Evolutionary conservation across 2,329 filamentous ascomycete species (phyloP).

Genomic region (Fusarium sp.): DNA sequence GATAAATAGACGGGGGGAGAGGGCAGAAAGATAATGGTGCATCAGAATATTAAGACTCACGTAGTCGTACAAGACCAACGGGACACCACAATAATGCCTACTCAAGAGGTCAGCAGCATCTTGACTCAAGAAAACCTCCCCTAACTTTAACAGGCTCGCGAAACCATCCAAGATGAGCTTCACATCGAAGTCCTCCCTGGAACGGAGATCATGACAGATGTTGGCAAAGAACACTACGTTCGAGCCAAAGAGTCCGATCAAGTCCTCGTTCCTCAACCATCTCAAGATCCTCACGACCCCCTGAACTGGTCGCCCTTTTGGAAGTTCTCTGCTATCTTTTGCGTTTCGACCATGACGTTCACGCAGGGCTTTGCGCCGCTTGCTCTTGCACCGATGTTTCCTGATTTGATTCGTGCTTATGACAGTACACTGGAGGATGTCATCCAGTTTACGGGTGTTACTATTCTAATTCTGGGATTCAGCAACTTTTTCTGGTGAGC

Average conservation of each 20-base stretch:
- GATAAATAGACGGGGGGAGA: not conserved
- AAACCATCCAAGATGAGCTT: conserved; percentile 30
- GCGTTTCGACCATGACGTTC: conserved; percentile 3
- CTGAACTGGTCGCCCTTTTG: conserved; percentile 7
- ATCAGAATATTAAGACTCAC: not conserved
- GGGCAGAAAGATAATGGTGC: accelerated
- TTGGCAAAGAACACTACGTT: conserved; percentile 33
- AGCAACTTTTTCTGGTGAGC: conserved; percentile 4
- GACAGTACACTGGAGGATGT: conserved; percentile 1
- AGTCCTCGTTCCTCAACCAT: conserved; percentile 33
- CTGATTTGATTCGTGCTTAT: not conserved
- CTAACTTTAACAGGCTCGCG: not conserved
- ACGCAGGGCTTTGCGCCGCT: conserved; percentile 7
- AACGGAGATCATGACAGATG: conserved; percentile 35
- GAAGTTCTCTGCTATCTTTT: conserved; percentile 14
- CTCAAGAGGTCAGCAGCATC: not conserved
- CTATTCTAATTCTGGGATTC: not conserved
- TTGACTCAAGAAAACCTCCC: not conserved
- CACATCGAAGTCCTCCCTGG: conserved; percentile 31
- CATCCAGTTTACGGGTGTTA: not conserved
- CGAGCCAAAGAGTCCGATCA: conserved; percentile 23
- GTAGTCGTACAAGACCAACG: not conserved
- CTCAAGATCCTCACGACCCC: conserved; percentile 4
- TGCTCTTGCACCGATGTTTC: conserved; percentile 11
- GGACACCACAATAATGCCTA: not conserved